phyloP scores from a whole-genome alignment of 345 rosid genomes.

The Syzygium aqueum region DNA sequence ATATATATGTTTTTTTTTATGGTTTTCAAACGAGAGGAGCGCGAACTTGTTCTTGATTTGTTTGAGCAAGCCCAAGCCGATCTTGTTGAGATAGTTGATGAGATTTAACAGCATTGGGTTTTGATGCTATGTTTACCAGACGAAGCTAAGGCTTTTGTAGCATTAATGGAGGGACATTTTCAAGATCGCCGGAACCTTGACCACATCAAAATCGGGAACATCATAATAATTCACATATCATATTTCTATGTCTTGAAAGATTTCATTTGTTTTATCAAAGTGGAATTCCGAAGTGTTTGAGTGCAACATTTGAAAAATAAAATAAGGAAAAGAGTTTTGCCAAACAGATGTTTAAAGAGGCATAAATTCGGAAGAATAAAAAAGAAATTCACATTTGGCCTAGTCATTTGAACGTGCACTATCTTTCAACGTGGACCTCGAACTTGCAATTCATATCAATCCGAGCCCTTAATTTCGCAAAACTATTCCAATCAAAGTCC shows the following conservation, averaged over 20 bases:
- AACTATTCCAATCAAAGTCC: background rate
- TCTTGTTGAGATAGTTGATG: background rate
- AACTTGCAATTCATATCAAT: background rate
- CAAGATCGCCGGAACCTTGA: background rate
- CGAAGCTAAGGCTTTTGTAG: background rate
- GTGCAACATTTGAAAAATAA: background rate
- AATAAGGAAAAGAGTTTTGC: too few relatives aligned
- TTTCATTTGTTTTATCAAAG: background rate
- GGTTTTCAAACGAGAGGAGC: background rate
- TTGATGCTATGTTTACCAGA: background rate
- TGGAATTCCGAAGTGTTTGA: background rate
- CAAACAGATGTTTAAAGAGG: background rate
- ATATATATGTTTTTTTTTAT: too few relatives aligned
- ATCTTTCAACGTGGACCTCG: background rate
- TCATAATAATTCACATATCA: background rate
- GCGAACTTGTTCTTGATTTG: too few relatives aligned
- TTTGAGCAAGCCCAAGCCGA: background rate
- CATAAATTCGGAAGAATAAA: accelerated
- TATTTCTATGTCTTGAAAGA: background rate
- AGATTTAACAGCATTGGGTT: background rate
- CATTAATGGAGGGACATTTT: too few relatives aligned
- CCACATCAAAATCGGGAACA: background rate
- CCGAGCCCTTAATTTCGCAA: background rate
- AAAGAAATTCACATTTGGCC: background rate
- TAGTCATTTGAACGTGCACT: background rate